Evolutionary conservation across 2,329 filamentous ascomycete genomes (phyloP), one percentile per base, ranked within the genome.

Genomic region (Cytospora schulzeri): DNA sequence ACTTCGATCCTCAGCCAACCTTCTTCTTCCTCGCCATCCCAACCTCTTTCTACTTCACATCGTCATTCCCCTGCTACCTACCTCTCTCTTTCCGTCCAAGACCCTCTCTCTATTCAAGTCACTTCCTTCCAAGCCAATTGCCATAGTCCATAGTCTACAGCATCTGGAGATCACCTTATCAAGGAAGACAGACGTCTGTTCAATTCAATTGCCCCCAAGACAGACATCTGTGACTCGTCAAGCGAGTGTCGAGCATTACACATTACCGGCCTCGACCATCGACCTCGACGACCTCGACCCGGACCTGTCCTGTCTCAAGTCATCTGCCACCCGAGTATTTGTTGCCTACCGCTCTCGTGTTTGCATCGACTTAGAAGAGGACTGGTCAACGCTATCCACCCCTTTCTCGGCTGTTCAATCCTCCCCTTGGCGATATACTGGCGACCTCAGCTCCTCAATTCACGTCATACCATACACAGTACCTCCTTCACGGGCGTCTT

Each of bases 81-180:
- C 54, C 35, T 55, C 50, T 63, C 29, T 71, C 71, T 69, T 52
- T 58, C 55, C 57, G 17, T 52, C 31, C 48, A 59, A 51, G 51
- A 67, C 62, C 62, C 55, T 65, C 56, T 56, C 48, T 38, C 38
- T 9, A 35, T 41, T 64, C 62, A 61, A 62, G 56, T 60, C 57
- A 56, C 53, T 29, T 62, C 60, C 54, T 59, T 57, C n/a, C 54
- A 59, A 54, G 56, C 56, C 64, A 63, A 66, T 35, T 60, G 61
- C 22, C 35, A 33, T 22, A 26, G 53, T 57, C 52, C 57, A 61
- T 45, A 66, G 62, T 26, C 53, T 48, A 45, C 57, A 55, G 28
- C 61, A 53, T 50, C 53, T 64, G 51, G 41, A 35, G 53, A 28
- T n/a, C 45, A 28, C 41, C 29, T 33, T 50, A 38, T 50, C 29